These are phyloP conservation scores for Malassezia arunalokei DNA, from an alignment of 1,284 basidiomycete species.

Conservation along the genomic window DNA sequence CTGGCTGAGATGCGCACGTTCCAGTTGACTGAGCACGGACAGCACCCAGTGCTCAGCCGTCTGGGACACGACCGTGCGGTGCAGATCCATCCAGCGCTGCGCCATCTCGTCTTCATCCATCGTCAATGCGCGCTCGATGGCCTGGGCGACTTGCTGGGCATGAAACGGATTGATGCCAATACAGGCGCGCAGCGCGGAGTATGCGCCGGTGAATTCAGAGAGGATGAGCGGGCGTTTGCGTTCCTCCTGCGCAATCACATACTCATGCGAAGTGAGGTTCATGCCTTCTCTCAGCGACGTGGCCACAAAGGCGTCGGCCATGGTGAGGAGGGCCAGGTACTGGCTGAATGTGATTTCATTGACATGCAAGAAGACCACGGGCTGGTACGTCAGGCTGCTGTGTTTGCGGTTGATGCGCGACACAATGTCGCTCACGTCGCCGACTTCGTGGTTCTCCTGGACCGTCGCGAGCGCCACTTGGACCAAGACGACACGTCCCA, in stretches of 20 bases:
- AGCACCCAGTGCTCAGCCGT: slow-evolving; percentile 72
- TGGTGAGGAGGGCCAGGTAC: slow-evolving; percentile 67
- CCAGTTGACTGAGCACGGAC: slow-evolving; percentile 54
- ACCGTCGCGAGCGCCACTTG: slow-evolving; percentile 76
- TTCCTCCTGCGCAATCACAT: slow-evolving; percentile 55
- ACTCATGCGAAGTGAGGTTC: slow-evolving; percentile 71
- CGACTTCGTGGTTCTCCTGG: slow-evolving; percentile 61
- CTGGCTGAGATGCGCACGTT: slow-evolving; percentile 38
- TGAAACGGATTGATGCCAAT: slow-evolving; percentile 63
- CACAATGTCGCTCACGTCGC: slow-evolving; percentile 63
- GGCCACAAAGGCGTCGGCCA: slow-evolving; percentile 75
- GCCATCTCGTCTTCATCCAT: slow-evolving; percentile 63
- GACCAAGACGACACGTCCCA: slow-evolving; percentile 67
- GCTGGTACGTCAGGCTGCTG: slow-evolving; percentile 71
- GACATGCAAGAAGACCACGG: slow-evolving; percentile 73
- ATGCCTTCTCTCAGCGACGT: slow-evolving; percentile 74
- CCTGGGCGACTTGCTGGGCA: slow-evolving; percentile 51
- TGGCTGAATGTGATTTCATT: slow-evolving; percentile 74
- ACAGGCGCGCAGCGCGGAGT: slow-evolving; percentile 71
- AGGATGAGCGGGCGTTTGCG: slow-evolving; percentile 61
- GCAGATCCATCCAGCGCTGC: slow-evolving; percentile 70
- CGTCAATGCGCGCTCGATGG: slow-evolving; percentile 62
- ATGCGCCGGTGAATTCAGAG: slow-evolving; percentile 66
- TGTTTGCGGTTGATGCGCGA: slow-evolving; percentile 70
- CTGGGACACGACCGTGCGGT: slow-evolving; percentile 73